Percentiles rank a stretch among this genome's conserved stretches.
Evolutionary conservation across 2,329 filamentous ascomycete species (phyloP).

Genomic region (Chaetomiaceae sp.): DNA sequence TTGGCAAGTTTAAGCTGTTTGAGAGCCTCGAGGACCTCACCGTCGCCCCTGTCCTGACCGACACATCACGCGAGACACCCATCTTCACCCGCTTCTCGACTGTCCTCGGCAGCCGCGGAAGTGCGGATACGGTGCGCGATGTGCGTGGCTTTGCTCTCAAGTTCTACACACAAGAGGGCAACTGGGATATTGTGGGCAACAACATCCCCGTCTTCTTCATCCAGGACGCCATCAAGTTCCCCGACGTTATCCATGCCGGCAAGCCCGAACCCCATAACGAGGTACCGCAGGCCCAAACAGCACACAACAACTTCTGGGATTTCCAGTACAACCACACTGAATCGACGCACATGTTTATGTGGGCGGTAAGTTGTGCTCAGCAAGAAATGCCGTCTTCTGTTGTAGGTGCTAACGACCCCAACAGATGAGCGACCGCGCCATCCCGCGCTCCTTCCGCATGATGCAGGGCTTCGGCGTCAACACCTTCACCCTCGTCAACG

Average conservation of each 20-base stretch:
- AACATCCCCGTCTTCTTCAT: conserved; percentile 74
- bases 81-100: conserved; percentile 75
- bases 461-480: conserved; percentile 86
- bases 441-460: conserved; percentile 73
- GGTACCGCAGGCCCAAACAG: conserved; percentile 64
- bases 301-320: conserved; percentile 76
- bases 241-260: conserved; percentile 57
- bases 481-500: conserved; percentile 66
- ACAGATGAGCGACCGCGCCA: conserved; percentile 66
- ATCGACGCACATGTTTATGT: conserved; percentile 74
- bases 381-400: too few species aligned
- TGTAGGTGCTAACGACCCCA: not conserved
- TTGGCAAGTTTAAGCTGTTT: conserved; percentile 57
- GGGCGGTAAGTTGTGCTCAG: conserved; percentile 72
- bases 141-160: conserved; percentile 75
- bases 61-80: conserved; percentile 47
- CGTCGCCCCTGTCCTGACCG: conserved; percentile 47
- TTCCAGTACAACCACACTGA: conserved; percentile 65
- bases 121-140: conserved; percentile 78
- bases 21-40: conserved; percentile 61
- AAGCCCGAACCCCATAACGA: conserved; percentile 70
- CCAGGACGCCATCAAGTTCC: conserved; percentile 70
- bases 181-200: conserved; percentile 71
- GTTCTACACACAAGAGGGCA: conserved; percentile 73
- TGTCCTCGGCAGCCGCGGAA: conserved; percentile 68